Evolutionary conservation across 1,284 basidiomycete species (phyloP).

Genomic region (Stygiomarasmius scandens): DNA sequence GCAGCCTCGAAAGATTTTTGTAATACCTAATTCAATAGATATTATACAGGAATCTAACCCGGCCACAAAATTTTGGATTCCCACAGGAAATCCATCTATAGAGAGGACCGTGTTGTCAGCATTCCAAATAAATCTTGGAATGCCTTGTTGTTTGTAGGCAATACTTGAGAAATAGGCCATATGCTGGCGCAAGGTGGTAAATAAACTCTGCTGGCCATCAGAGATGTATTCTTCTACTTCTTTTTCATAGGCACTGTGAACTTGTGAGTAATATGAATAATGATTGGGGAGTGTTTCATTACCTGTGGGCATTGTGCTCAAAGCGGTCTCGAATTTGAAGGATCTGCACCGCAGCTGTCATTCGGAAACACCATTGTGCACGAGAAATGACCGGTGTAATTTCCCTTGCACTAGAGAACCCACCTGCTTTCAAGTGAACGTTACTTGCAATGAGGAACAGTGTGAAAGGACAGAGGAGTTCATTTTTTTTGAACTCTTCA

Average conservation of each 20-base stretch:
- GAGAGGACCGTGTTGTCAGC: not conserved
- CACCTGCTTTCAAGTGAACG: too few relatives aligned
- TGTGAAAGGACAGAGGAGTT: not conserved
- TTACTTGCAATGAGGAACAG: not conserved
- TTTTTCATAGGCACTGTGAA: too few relatives aligned
- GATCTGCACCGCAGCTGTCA: too few relatives aligned
- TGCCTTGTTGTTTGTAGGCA: slow-evolving; percentile 2
- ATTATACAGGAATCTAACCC: not conserved
- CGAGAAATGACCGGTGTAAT: not conserved
- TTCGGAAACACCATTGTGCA: too few relatives aligned
- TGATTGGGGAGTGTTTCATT: too few relatives aligned
- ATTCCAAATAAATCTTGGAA: slow-evolving; percentile 3
- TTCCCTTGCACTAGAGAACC: not conserved
- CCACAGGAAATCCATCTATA: slow-evolving; percentile 5
- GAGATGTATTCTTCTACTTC: too few relatives aligned
- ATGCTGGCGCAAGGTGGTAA: slow-evolving; percentile 6
- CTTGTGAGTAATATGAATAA: too few relatives aligned
- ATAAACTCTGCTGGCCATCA: not conserved
- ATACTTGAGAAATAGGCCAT: not conserved
- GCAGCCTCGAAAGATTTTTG: slow-evolving; percentile 4
- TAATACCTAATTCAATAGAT: not conserved
- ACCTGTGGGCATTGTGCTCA: too few relatives aligned
- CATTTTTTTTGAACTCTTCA: not conserved
- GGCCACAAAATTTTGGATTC: not conserved
- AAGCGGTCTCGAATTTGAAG: too few relatives aligned